Evolutionary conservation across 2,329 filamentous ascomycete species (phyloP), one percentile per base, ranked within the genome.

Genomic region (Aschersonia sp.): DNA sequence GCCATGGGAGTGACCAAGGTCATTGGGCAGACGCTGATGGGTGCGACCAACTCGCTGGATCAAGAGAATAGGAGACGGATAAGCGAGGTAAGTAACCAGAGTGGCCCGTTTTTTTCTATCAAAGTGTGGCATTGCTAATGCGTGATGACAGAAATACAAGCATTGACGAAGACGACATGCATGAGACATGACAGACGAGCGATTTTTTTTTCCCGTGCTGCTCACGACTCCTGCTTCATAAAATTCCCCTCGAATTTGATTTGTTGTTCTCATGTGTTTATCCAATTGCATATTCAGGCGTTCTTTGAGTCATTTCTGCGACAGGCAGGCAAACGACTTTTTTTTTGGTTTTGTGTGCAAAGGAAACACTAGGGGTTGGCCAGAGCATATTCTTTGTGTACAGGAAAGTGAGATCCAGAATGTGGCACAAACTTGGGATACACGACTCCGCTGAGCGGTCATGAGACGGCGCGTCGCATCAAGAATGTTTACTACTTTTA

Each of bases 41-140:
- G 94, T 5, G 90, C 89, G 11, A 94, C 87, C 0, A 98, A 98
- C 63, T 80, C 85, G 44, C 71, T 98, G 55, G 92, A 98, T 68
- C 84, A 84, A 47, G 74, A 80, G 51, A 89, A 95, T 60, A 69
- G 83, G 59, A 76, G 86, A 57, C 81, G 84, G 60, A 80, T 88
- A 59, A 86, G 94, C 57, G 89, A 95, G 73, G 90, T 95, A 69
- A 78, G 87, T 81, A n/a, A 54, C 29, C 44, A n/a, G 12, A 32
- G 4, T 12, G 4, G 5, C 5, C 11, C 31, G 12, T 14, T 9
- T 29, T 30, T 7, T 8, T 12, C 6, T 9, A 30, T 22, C 10
- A 9, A 22, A 7, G 10, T 6, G 8, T 11, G 9, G 6, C 40
- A 14, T 14, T 14, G 42, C 5, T 42, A 14, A 42, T 5, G 9